A percentile compares a stretch with the other conserved stretches of the same genome.
These are phyloP conservation scores for Pseudocercospora crystallina DNA, from an alignment of 2,329 filamentous ascomycete genomes.

Conservation along the genomic window DNA sequence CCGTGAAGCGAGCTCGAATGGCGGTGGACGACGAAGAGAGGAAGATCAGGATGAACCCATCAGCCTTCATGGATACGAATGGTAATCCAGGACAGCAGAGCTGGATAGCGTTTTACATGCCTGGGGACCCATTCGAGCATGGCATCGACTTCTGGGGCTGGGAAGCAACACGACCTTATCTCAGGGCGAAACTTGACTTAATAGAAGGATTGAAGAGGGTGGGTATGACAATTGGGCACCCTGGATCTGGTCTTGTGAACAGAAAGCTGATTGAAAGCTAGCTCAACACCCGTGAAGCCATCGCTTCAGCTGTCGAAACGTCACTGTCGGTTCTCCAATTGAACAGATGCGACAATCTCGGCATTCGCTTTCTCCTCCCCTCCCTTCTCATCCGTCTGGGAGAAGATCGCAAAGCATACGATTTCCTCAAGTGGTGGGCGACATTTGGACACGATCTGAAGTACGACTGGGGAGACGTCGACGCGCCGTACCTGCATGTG, in stretches of 20 bases:
- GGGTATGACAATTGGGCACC: no score
- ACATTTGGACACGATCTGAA: conserved; percentile 1
- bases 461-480: conserved; percentile 4
- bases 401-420: conserved; percentile 12
- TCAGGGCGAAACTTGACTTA: neutral
- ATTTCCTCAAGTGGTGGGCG: conserved; percentile 14
- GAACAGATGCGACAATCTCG: conserved; percentile 14
- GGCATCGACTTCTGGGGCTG: neutral
- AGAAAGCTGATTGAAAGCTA: no score
- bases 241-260: no score
- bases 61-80: neutral
- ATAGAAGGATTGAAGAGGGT: neutral
- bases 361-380: conserved; percentile 2
- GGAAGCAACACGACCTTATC: neutral
- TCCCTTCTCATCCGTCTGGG: conserved; percentile 8
- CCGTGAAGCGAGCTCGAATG: neutral
- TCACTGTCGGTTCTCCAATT: conserved; percentile 3
- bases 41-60: neutral
- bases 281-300: conserved; percentile 8
- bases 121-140: neutral
- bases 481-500: conserved; percentile 5
- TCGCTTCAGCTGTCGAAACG: neutral
- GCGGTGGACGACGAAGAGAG: neutral
- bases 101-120: neutral
- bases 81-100: neutral